Base-by-base conservation (phyloP, 2,329 filamentous ascomycete species). In the Fusarium foetens region DNA sequence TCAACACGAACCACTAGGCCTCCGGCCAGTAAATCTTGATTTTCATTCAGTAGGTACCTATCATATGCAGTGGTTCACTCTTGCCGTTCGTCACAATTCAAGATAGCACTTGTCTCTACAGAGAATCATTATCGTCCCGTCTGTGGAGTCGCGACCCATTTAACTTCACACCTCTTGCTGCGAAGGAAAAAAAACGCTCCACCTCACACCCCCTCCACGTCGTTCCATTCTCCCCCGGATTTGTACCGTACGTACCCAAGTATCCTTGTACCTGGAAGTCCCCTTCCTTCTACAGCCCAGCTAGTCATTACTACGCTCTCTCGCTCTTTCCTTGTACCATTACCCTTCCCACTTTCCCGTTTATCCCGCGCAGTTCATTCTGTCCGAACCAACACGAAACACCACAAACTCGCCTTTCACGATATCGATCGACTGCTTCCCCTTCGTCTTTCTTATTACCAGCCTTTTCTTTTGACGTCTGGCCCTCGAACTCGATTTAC, bases 281-380 rank as follows among this genome's bases (percentile, higher is more conserved):
- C 63, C 62, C 45, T 68, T 52, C 51, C 58, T 68, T 58, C 41
- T 36, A 38, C 36, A 55, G 45, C 42, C 57, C 71, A 58, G 70
- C 67, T 72, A 65, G 71, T 74, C 63, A 73, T 73, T 71, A 73
- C 73, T 57, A 49, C 58, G 42, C 53, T 72, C 52, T 66, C 65
- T 76, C 63, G 69, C 74, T 66, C 66, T 66, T 66, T 63, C 68
- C 65, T 73, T 71, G 72, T 73, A 75, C 69, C 69, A 66, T 71
- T 67, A 71, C 67, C 69, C 74, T 68, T 75, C 57, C 71, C 66
- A 73, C 63, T 66, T 70, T 72, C 74, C 77, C 68, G 73, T 71
- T 68, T 58, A 72, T 74, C 74, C 70, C 70, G 69, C 63, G 64
- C 65, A 43, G 63, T 65, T 23, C 62, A 61, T 61, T 64, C 52